These are phyloP conservation scores for Apophysomyces variabilis DNA, from an alignment of 371 early-diverging fungal species.

Conservation along the genomic window DNA sequence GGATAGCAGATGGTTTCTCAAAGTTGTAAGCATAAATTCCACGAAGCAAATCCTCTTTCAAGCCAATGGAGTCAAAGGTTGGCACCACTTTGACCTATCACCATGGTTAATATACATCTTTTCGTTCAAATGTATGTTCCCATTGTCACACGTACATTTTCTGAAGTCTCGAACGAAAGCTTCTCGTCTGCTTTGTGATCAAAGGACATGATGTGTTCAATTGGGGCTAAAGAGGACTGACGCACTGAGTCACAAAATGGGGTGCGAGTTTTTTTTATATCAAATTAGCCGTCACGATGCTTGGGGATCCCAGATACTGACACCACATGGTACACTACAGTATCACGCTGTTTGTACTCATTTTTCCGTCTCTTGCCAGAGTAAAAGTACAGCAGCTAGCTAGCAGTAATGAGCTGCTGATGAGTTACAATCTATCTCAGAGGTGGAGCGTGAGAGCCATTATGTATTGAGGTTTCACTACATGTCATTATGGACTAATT, in stretches of 20 bases:
- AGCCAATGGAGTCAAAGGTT: constrained; percentile 91
- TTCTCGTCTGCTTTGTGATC: constrained; percentile 63
- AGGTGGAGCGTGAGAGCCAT: no score
- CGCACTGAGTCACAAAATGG: neutral
- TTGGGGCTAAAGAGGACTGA: neutral
- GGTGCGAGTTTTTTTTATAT: neutral
- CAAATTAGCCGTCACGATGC: no score
- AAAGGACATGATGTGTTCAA: constrained; percentile 37
- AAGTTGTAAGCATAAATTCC: constrained; percentile 96
- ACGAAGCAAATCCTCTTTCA: constrained; percentile 95
- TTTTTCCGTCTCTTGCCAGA: no score
- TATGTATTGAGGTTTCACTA: no score
- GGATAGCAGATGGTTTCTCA: constrained; percentile 91
- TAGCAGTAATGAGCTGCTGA: no score
- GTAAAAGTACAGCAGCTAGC: no score
- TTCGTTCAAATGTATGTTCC: neutral
- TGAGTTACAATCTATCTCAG: no score
- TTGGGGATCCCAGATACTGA: no score
- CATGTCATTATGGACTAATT: no score
- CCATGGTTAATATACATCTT: neutral
- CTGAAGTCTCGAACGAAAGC: constrained; percentile 68
- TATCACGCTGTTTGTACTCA: no score
- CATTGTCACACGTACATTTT: constrained; percentile 52
- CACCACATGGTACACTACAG: no score
- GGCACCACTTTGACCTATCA: constrained; percentile 70